Conservation (phyloP, 495 filamentous ascomycete genomes). For the Aspergillus diversus region DNA sequence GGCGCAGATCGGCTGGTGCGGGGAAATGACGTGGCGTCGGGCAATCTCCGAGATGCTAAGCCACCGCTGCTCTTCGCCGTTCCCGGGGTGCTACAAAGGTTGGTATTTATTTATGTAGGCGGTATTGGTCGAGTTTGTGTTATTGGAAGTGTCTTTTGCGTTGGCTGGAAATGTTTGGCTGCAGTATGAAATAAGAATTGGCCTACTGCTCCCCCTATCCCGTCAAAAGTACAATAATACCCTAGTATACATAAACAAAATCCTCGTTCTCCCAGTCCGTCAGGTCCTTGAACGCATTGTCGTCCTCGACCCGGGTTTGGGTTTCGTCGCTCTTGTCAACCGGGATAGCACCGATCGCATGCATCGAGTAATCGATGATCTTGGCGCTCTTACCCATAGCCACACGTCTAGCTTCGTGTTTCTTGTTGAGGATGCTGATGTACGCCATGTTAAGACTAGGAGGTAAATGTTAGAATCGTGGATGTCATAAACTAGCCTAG, state of each 20-base stretch:
- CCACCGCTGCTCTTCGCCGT: no score
- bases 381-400: constrained; percentile 34
- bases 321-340: constrained; percentile 21
- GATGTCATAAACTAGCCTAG: no score
- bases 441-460: constrained; percentile 46
- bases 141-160: no score
- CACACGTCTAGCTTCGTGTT: constrained; percentile 47
- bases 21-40: no score
- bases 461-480: constrained; percentile 9
- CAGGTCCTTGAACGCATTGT: constrained; percentile 32
- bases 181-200: no score
- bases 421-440: constrained; percentile 54
- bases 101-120: no score
- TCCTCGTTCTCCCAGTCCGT: constrained; percentile 37
- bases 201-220: constrained; percentile 49
- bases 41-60: no score
- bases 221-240: constrained; percentile 53
- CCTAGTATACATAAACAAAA: constrained; percentile 44
- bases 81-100: no score
- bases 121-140: no score
- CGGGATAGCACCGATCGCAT: constrained; percentile 33
- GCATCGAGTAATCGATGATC: constrained; percentile 35
- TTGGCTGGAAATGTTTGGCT: no score
- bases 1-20: no score
- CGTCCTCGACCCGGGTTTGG: constrained; percentile 38